Evolutionary conservation across 2,329 filamentous ascomycete species (phyloP).

Genomic region (Xylaria sp.): DNA sequence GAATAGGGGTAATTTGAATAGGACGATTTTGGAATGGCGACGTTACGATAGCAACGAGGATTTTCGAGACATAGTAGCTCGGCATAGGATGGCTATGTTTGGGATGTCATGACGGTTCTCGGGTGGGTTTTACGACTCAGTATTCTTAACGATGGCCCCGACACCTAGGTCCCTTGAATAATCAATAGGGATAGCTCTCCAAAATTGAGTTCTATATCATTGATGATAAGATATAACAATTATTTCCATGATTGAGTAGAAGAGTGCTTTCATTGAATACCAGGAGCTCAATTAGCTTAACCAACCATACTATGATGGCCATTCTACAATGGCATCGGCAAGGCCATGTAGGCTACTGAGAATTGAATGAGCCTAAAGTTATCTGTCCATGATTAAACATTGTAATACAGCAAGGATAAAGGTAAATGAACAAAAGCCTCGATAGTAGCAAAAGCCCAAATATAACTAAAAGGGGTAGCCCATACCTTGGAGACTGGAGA

Average conservation of each 20-base stretch:
- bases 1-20: slow-evolving; percentile 9
- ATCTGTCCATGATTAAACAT: neutral
- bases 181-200: neutral
- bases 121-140: neutral
- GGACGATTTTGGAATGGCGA: neutral
- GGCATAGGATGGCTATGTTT: neutral
- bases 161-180: neutral
- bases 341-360: too few species aligned
- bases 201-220: neutral
- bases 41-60: neutral
- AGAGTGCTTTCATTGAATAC: too few species aligned
- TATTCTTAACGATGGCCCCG: neutral
- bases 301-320: too few species aligned
- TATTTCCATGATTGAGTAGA: too few species aligned
- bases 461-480: neutral
- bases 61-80: neutral
- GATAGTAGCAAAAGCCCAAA: neutral
- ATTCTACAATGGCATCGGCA: too few species aligned
- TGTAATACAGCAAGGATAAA: neutral
- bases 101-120: neutral
- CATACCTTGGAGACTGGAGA: neutral
- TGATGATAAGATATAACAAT: neutral
- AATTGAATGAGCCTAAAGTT: neutral
- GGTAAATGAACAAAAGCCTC: neutral
- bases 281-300: too few species aligned